These are phyloP conservation scores for Pseudocercospora cruenta DNA, from an alignment of 2,329 filamentous ascomycete genomes.

Conservation along the genomic window DNA sequence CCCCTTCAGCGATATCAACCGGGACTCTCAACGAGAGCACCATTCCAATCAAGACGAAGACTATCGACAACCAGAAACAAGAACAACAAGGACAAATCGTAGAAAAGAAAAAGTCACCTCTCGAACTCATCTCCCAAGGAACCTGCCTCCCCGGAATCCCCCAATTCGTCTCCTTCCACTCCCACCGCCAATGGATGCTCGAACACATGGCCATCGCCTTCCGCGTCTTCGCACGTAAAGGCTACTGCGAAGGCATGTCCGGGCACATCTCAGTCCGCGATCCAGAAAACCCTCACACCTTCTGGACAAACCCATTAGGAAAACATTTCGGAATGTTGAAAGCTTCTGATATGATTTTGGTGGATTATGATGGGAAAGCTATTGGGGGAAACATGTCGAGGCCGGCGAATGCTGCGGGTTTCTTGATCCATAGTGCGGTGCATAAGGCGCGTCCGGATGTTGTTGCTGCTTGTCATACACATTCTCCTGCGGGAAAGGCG, in stretches of 20 bases:
- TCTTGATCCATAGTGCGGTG: conserved; percentile 70
- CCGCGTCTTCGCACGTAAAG: conserved; percentile 67
- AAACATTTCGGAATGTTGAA: conserved; percentile 68
- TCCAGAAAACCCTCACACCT: conserved; percentile 62
- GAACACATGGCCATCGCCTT: conserved; percentile 69
- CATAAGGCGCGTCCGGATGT: conserved; percentile 69
- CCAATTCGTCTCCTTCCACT: conserved; percentile 55
- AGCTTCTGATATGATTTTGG: conserved; percentile 68
- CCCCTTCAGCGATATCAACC: conserved; percentile 36
- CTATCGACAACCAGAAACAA: not conserved
- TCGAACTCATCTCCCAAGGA: conserved; percentile 51
- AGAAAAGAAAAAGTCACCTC: conserved; percentile 37
- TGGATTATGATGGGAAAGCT: conserved; percentile 65
- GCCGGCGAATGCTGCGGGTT: conserved; percentile 69
- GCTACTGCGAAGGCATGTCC: conserved; percentile 69
- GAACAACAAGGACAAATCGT: not conserved
- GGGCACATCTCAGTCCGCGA: conserved; percentile 71
- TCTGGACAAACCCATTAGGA: conserved; percentile 72
- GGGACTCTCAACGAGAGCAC: conserved; percentile 17
- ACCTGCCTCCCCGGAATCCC: conserved; percentile 58
- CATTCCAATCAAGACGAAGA: conserved; percentile 24
- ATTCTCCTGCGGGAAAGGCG: conserved; percentile 67
- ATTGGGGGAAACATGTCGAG: conserved; percentile 64
- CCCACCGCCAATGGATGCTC: conserved; percentile 66
- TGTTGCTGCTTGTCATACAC: conserved; percentile 72